Evolutionary conservation across 495 filamentous ascomycete species (phyloP).

Genomic region (Penicillium taxi): DNA sequence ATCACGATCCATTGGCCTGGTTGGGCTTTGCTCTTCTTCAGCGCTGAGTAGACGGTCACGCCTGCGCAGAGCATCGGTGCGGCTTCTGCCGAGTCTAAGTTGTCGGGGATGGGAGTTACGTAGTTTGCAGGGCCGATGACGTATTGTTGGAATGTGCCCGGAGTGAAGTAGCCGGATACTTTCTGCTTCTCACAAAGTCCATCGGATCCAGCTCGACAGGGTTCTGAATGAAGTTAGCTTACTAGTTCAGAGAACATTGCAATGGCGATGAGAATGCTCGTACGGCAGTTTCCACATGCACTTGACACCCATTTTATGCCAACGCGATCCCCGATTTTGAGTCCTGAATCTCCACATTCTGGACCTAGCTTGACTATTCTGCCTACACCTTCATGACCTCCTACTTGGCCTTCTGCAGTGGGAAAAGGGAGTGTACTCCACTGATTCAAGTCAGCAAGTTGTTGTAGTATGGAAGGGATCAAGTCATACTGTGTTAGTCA

Average conservation of each 20-base stretch:
- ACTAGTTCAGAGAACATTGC: not conserved
- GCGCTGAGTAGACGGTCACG: constrained; percentile 50
- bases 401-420: constrained; percentile 58
- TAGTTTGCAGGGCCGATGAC: constrained; percentile 56
- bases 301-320: constrained; percentile 51
- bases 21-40: constrained; percentile 50
- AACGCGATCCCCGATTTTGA: constrained; percentile 61
- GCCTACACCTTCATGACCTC: constrained; percentile 57
- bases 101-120: constrained; percentile 62
- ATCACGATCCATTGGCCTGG: constrained; percentile 59
- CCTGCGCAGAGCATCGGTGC: constrained; percentile 60
- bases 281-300: constrained; percentile 43
- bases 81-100: constrained; percentile 47
- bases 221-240: constrained; percentile 16
- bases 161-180: constrained; percentile 48
- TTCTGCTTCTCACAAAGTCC: constrained; percentile 51
- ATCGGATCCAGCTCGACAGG: constrained; percentile 53
- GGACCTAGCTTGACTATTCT: constrained; percentile 54
- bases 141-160: constrained; percentile 70
- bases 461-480: not conserved
- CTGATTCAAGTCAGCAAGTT: constrained; percentile 18
- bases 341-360: constrained; percentile 35
- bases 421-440: constrained; percentile 52
- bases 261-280: constrained; percentile 1
- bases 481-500: constrained; percentile 43